Conservation (phyloP, 257 asterid species). For the Anisodus acutangulus region DNA sequence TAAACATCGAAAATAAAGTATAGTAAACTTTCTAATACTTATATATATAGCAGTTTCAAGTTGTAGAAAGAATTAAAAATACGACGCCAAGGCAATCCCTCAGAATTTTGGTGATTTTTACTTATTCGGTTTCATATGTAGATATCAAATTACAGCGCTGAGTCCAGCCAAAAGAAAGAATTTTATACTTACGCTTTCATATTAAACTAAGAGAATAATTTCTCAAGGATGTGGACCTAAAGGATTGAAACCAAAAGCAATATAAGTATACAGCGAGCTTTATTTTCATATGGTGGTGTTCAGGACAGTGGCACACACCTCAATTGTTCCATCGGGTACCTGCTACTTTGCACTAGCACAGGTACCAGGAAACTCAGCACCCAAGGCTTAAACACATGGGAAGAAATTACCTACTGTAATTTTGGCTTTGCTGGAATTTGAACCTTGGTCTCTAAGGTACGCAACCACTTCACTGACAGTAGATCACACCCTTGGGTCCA, state of each 20-base stretch:
- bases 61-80: constrained; percentile 1
- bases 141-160: background rate
- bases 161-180: background rate
- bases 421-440: constrained; percentile 5
- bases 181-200: background rate
- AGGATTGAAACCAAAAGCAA: constrained; percentile 6
- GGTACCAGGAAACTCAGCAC: background rate
- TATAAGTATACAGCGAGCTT: background rate
- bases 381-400: background rate
- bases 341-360: background rate
- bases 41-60: constrained; percentile 16
- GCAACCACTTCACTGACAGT: background rate
- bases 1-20: constrained; percentile 15
- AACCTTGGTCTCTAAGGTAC: background rate
- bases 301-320: constrained; percentile 2
- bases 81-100: background rate
- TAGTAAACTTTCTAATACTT: background rate
- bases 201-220: constrained; percentile 12
- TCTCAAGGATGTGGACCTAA: constrained; percentile 5
- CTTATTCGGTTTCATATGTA: background rate
- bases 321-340: background rate
- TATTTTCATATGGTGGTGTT: background rate
- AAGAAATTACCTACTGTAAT: background rate
- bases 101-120: background rate
- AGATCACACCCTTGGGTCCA: background rate